Conservation (phyloP, 805 yeast species). For the Dipodascus geniculatus region DNA sequence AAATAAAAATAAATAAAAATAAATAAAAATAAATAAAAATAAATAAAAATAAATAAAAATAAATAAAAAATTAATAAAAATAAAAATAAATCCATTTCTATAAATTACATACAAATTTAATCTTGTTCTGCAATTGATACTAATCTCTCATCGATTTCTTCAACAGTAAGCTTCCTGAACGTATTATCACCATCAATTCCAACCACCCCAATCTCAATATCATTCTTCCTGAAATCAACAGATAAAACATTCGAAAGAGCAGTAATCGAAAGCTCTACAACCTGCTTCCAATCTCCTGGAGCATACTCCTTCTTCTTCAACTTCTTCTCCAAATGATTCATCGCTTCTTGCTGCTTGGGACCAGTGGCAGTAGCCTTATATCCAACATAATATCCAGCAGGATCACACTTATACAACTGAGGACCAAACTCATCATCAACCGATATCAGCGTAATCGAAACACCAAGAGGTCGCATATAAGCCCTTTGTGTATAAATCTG, state of each 20-base stretch:
- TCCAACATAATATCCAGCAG: constrained; percentile 91
- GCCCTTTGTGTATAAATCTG: constrained; percentile 97
- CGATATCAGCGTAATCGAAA: constrained; percentile 76
- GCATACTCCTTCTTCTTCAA: constrained; percentile 62
- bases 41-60: no score
- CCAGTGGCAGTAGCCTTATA: constrained; percentile 91
- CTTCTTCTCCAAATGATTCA: constrained; percentile 79
- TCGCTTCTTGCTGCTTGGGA: constrained; percentile 94
- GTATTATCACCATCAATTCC: constrained; percentile 36
- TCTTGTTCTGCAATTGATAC: constrained; percentile 95
- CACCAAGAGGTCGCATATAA: constrained; percentile 96
- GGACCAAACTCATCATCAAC: constrained; percentile 90
- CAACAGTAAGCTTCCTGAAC: constrained; percentile 63
- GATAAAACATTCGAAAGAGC: constrained; percentile 79
- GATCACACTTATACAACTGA: constrained; percentile 82
- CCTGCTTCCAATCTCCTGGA: constrained; percentile 76
- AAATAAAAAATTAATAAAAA: no score
- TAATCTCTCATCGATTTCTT: constrained; percentile 89
- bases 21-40: no score
- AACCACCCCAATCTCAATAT: constrained; percentile 88
- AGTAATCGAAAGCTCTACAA: constrained; percentile 81
- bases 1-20: no score
- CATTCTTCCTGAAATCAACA: constrained; percentile 88
- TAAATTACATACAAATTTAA: constrained; percentile 24
- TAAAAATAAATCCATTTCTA: not conserved